A percentile compares a stretch with the other conserved stretches of the same genome.
Conservation (phyloP, 2,329 filamentous ascomycete genomes). For the Botryosphaeria dothidea region DNA sequence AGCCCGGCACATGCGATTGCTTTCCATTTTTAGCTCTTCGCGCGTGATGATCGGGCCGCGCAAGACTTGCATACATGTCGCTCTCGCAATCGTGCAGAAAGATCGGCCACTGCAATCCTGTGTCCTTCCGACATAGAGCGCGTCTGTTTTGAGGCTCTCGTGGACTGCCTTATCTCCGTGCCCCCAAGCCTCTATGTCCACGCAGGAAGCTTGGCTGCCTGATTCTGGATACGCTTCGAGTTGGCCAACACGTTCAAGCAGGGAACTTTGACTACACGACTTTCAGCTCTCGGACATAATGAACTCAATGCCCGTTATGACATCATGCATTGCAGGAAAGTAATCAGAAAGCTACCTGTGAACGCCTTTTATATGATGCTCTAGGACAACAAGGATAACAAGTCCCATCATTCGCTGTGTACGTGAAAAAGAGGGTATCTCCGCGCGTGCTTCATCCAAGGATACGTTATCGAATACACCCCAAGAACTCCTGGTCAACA, state of each 20-base stretch:
- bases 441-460: neutral
- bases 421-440: conserved; percentile 8
- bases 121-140: neutral
- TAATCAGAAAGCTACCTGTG: neutral
- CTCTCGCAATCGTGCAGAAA: neutral
- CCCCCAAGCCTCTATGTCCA: neutral
- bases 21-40: neutral
- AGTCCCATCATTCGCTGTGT: neutral
- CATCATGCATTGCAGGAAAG: neutral
- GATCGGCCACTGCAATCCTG: neutral
- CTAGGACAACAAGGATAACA: neutral
- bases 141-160: neutral
- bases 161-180: neutral
- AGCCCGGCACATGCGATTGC: neutral
- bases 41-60: neutral
- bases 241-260: neutral
- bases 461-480: neutral
- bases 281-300: neutral
- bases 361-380: neutral
- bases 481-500: neutral
- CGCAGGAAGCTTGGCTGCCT: neutral
- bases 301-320: neutral
- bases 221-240: neutral
- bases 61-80: neutral
- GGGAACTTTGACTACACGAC: neutral